These are phyloP conservation scores for Metarhizium sp. DNA, from an alignment of 2,329 filamentous ascomycete genomes.

Conservation along the genomic window DNA sequence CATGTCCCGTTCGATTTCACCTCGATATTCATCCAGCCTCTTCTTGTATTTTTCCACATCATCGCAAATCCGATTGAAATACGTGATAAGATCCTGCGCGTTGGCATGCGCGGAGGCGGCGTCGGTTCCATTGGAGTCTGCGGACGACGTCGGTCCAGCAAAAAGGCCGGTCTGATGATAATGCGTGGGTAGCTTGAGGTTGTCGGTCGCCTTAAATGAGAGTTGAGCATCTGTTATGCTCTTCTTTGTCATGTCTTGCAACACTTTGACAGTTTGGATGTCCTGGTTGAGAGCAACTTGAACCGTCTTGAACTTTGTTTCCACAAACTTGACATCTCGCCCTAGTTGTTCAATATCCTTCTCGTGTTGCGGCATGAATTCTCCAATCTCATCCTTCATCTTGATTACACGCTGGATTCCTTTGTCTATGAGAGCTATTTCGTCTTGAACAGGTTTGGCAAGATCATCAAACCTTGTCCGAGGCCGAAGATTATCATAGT, in stretches of 20 bases:
- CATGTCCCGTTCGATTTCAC: conserved; percentile 37
- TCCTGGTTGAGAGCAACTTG: conserved; percentile 43
- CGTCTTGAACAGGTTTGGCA: conserved; percentile 67
- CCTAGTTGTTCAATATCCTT: conserved; percentile 37
- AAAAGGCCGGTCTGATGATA: conserved; percentile 40
- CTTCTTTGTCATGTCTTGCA: conserved; percentile 49
- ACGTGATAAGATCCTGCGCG: conserved; percentile 34
- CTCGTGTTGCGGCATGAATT: conserved; percentile 50
- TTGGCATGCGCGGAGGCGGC: conserved; percentile 26
- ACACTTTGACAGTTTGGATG: conserved; percentile 51
- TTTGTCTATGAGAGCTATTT: conserved; percentile 70
- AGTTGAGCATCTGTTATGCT: conserved; percentile 63
- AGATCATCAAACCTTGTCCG: conserved; percentile 92
- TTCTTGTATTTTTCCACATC: conserved; percentile 34
- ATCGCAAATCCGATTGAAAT: conserved; percentile 34
- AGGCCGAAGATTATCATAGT: conserved; percentile 67
- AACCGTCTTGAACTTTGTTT: conserved; percentile 36
- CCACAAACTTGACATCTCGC: conserved; percentile 38
- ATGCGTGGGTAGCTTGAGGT: conserved; percentile 58
- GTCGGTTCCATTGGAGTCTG: conserved; percentile 19
- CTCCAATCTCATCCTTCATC: conserved; percentile 67
- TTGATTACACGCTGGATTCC: conserved; percentile 73
- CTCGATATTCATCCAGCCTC: conserved; percentile 34
- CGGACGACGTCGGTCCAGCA: conserved; percentile 21
- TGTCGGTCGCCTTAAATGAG: conserved; percentile 64